Percentiles rank a stretch among this genome's conserved stretches.
phyloP scores from a whole-genome alignment of 768 basidiomycete species.

The Rhizopogon vinicolor region DNA sequence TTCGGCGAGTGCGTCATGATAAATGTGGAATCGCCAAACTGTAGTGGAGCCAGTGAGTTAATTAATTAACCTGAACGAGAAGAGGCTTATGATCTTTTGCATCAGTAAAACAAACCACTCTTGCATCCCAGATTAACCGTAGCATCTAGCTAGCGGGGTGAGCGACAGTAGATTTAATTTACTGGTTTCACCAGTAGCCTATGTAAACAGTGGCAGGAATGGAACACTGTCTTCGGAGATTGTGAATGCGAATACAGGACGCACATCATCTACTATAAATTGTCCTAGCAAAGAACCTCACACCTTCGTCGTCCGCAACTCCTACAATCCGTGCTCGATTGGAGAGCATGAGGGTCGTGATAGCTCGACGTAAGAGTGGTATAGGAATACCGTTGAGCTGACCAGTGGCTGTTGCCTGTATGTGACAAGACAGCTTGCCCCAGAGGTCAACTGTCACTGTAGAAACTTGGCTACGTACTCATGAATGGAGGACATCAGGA shows the following conservation, averaged over 20 bases:
- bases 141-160: neutral
- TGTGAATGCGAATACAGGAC: too few species aligned
- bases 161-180: neutral
- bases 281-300: slow-evolving; percentile 71
- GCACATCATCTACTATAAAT: too few species aligned
- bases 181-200: too few species aligned
- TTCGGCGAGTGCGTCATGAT: neutral
- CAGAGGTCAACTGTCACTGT: too few species aligned
- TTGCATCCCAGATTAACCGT: neutral
- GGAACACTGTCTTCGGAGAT: too few species aligned
- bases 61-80: neutral
- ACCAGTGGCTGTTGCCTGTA: slow-evolving; percentile 66
- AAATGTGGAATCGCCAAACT: neutral
- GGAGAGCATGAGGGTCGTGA: slow-evolving; percentile 57
- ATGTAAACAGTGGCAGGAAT: too few species aligned
- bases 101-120: neutral
- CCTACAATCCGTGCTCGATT: slow-evolving; percentile 73
- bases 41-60: neutral
- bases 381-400: slow-evolving; percentile 76
- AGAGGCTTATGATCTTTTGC: neutral
- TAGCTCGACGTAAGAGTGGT: slow-evolving; percentile 64
- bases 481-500: too few species aligned
- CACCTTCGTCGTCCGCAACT: slow-evolving; percentile 78
- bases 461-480: too few species aligned
- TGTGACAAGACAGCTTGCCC: slow-evolving; percentile 31